A percentile compares a stretch with the other conserved stretches of the same genome.
phyloP scores from a whole-genome alignment of 805 yeast species.

The Myxozyma udenii region DNA sequence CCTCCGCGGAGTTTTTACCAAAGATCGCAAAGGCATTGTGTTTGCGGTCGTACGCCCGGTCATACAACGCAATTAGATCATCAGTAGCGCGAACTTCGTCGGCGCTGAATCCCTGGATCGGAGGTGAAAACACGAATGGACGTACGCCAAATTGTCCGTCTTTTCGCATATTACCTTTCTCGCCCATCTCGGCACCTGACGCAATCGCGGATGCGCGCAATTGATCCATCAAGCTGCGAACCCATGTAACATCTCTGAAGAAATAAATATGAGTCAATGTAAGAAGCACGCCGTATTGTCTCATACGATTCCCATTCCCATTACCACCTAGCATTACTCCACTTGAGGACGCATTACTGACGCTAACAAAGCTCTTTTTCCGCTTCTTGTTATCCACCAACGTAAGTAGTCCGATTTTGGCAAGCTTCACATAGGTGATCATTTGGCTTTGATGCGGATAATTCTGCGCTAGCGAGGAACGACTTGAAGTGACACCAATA shows the following conservation, averaged over 20 bases:
- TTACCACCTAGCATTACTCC: too few relatives aligned
- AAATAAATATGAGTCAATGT: constrained; percentile 44
- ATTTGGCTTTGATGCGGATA: neutral
- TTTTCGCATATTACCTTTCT: neutral
- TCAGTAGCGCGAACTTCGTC: constrained; percentile 40
- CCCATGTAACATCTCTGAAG: constrained; percentile 42
- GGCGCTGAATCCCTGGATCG: constrained; percentile 41
- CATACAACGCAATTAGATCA: constrained; percentile 44
- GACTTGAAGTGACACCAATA: neutral
- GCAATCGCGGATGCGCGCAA: constrained; percentile 7
- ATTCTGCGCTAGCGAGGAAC: constrained; percentile 1
- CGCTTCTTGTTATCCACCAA: constrained; percentile 39
- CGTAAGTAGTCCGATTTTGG: constrained; percentile 41
- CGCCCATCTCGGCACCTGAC: neutral
- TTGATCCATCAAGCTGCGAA: constrained; percentile 33
- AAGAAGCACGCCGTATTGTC: constrained; percentile 44
- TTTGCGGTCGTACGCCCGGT: constrained; percentile 22
- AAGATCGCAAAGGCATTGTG: constrained; percentile 36
- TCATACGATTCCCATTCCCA: constrained; percentile 38
- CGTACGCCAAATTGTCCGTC: neutral
- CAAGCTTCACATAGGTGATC: constrained; percentile 35
- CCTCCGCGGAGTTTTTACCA: constrained; percentile 36
- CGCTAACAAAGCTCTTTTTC: constrained; percentile 32
- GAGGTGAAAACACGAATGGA: constrained; percentile 34
- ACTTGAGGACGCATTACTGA: constrained; percentile 32